Evolutionary conservation across 495 filamentous ascomycete species (phyloP).

Genomic region (Annulohypoxylon bovei): DNA sequence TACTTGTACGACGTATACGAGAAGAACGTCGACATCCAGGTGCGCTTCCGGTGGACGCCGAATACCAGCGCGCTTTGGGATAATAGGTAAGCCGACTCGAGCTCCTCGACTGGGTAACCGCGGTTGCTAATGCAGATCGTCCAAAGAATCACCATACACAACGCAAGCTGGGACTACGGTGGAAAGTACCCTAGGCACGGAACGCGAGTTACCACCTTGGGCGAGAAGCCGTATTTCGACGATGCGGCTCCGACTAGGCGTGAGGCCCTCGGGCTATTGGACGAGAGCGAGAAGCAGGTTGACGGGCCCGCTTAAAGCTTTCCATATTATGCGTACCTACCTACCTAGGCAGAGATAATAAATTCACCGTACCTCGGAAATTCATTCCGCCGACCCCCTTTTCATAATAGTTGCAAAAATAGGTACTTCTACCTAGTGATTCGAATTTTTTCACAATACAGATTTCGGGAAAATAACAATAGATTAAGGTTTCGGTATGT

Average conservation of each 20-base stretch:
- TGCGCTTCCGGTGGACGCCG: constrained; percentile 72
- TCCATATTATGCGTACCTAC: background rate
- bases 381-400: background rate
- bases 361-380: background rate
- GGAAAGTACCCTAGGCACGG: constrained; percentile 70
- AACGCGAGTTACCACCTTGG: constrained; percentile 70
- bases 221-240: constrained; percentile 72
- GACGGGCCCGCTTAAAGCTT: constrained; percentile 36
- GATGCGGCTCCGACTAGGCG: constrained; percentile 65
- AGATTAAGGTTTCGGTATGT: too few relatives aligned
- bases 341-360: background rate
- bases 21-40: constrained; percentile 73
- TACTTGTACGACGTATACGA: constrained; percentile 74
- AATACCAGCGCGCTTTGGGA: constrained; percentile 71
- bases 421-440: too few relatives aligned
- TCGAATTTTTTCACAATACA: too few relatives aligned
- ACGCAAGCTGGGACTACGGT: constrained; percentile 74
- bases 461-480: too few relatives aligned
- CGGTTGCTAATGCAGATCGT: constrained; percentile 6
- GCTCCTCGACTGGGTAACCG: background rate
- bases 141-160: constrained; percentile 71
- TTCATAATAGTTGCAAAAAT: too few relatives aligned
- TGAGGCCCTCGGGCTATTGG: constrained; percentile 64
- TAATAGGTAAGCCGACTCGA: constrained; percentile 59
- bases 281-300: constrained; percentile 50